Evolutionary conservation across 352 stramenopile species (phyloP).

Genomic region (Elongisporangium anandrum): DNA sequence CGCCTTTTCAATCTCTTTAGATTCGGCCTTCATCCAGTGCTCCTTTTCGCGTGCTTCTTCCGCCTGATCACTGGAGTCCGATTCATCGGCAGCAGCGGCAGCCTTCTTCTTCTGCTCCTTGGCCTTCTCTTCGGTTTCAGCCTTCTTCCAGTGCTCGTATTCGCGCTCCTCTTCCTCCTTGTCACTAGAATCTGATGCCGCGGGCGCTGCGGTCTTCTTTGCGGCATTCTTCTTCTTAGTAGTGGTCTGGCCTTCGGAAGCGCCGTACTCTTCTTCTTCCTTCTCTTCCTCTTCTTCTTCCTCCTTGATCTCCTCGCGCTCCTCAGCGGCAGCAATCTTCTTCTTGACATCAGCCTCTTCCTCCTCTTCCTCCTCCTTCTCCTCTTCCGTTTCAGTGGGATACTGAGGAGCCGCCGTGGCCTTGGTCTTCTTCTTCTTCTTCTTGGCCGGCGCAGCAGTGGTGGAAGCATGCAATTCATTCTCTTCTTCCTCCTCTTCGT

Average conservation of each 20-base stretch:
- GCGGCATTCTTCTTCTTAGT: slow-evolving; percentile 2
- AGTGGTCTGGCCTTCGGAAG: background rate
- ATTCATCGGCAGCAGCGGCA: background rate
- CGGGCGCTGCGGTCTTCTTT: background rate
- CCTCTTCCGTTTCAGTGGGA: background rate
- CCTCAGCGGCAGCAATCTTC: slow-evolving; percentile 2
- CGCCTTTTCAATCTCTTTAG: background rate
- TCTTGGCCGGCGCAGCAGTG: background rate
- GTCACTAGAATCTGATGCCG: background rate
- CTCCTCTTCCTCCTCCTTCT: background rate
- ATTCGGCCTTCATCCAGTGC: background rate
- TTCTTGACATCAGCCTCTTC: slow-evolving; percentile 2
- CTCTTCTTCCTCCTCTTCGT: background rate
- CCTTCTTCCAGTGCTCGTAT: background rate
- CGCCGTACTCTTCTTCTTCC: slow-evolving; percentile 7
- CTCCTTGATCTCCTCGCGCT: slow-evolving; percentile 7
- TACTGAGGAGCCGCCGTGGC: background rate
- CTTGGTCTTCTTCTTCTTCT: background rate
- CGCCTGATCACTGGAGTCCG: background rate
- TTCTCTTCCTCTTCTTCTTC: slow-evolving; percentile 18
- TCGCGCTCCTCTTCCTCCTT: background rate
- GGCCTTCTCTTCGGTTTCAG: background rate
- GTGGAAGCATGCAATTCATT: background rate
- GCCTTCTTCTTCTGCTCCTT: background rate
- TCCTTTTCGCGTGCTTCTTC: background rate